These are phyloP conservation scores for Boeremia exigua DNA, from an alignment of 2,329 filamentous ascomycete species.

Conservation along the genomic window DNA sequence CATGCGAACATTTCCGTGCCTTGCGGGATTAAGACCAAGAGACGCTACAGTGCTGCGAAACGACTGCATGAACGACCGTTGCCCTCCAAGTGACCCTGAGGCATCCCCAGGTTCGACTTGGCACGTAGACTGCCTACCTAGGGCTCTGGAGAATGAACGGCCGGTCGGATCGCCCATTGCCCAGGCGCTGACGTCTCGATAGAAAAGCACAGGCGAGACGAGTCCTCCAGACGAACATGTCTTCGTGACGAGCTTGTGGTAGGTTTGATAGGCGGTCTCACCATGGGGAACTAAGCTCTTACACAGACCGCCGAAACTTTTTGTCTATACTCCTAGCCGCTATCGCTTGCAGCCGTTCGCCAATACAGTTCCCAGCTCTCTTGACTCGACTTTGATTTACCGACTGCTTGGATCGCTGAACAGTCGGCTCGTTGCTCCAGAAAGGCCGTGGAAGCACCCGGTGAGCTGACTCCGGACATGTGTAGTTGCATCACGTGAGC, in stretches of 20 bases:
- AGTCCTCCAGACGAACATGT: background rate
- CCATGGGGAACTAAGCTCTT: background rate
- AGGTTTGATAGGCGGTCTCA: conserved; percentile 14
- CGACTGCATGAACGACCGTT: conserved; percentile 5
- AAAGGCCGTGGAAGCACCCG: background rate
- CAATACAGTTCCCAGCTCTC: background rate
- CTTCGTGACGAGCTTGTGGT: conserved; percentile 5
- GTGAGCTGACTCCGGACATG: background rate
- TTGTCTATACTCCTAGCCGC: background rate
- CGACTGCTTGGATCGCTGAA: conserved; percentile 4
- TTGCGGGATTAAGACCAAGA: background rate
- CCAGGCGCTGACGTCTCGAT: background rate
- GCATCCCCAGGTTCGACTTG: conserved; percentile 12
- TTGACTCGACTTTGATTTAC: conserved; percentile 2
- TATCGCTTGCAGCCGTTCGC: conserved; percentile 4
- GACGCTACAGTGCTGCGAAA: background rate
- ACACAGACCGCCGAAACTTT: conserved; percentile 5
- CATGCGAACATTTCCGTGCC: background rate
- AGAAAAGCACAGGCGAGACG: conserved; percentile 6
- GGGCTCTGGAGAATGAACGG: background rate
- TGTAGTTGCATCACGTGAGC: background rate
- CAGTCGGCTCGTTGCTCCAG: background rate
- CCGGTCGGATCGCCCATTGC: background rate
- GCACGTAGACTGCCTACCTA: background rate
- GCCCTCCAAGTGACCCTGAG: conserved; percentile 4